These are phyloP conservation scores for Bertia moriformis DNA, from an alignment of 2,329 filamentous ascomycete genomes.

Conservation along the genomic window DNA sequence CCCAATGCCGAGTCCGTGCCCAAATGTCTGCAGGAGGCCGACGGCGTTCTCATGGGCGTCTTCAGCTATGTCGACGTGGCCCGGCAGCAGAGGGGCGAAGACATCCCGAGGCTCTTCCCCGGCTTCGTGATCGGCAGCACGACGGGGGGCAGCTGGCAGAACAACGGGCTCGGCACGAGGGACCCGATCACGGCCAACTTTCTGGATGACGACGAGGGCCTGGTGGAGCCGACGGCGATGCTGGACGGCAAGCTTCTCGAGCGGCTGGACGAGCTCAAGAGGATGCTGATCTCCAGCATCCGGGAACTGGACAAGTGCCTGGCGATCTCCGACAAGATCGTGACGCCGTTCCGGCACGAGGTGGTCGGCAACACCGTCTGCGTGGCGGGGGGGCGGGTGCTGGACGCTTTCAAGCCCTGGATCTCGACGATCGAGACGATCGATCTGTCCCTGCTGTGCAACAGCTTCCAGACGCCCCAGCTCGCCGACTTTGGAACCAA, in stretches of 20 bases:
- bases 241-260: slow-evolving; percentile 70
- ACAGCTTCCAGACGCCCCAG: slow-evolving; percentile 69
- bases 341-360: slow-evolving; percentile 66
- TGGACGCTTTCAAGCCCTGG: slow-evolving; percentile 84
- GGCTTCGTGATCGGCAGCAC: slow-evolving; percentile 82
- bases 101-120: slow-evolving; percentile 81
- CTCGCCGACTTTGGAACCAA: slow-evolving; percentile 75
- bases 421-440: slow-evolving; percentile 82
- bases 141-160: slow-evolving; percentile 77
- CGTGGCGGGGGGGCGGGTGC: slow-evolving; percentile 59
- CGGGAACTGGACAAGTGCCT: slow-evolving; percentile 78
- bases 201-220: slow-evolving; percentile 65
- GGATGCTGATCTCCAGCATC: slow-evolving; percentile 72
- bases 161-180: slow-evolving; percentile 47
- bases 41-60: slow-evolving; percentile 83
- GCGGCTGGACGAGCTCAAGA: slow-evolving; percentile 71
- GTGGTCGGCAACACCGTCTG: slow-evolving; percentile 73
- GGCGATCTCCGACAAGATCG: slow-evolving; percentile 62
- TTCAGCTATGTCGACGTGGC: slow-evolving; percentile 95
- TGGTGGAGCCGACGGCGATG: slow-evolving; percentile 54
- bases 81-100: slow-evolving; percentile 79
- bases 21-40: slow-evolving; percentile 94
- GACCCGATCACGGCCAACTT: slow-evolving; percentile 71
- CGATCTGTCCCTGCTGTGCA: slow-evolving; percentile 66
- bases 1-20: slow-evolving; percentile 84